A percentile compares a stretch with the other conserved stretches of the same genome.
These are phyloP conservation scores for Chlamydomonas eustigma DNA, from an alignment of 139 green algal species.

Conservation along the genomic window DNA sequence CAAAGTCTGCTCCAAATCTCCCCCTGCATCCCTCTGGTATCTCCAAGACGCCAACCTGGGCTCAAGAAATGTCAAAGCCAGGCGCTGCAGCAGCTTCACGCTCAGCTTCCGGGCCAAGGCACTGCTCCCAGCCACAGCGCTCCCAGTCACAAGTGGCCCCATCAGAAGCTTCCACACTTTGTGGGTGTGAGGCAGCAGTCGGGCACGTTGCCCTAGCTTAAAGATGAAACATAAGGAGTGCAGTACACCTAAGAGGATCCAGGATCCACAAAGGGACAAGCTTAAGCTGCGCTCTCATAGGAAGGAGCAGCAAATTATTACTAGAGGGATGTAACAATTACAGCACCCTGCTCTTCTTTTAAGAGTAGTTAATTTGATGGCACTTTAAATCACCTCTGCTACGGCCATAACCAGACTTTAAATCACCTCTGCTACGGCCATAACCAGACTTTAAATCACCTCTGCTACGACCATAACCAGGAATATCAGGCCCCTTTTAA, in stretches of 20 bases:
- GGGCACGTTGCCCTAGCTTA: slow-evolving; percentile 54
- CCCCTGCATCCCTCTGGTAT: slow-evolving; percentile 47
- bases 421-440: too few species aligned
- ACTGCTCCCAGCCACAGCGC: slow-evolving; percentile 16
- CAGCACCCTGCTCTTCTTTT: too few species aligned
- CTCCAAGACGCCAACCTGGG: slow-evolving; percentile 72
- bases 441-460: too few species aligned
- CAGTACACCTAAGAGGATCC: slow-evolving; percentile 30
- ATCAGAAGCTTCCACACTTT: slow-evolving; percentile 47
- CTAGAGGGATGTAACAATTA: too few species aligned
- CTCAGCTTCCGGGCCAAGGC: slow-evolving; percentile 53
- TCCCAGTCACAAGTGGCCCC: slow-evolving; percentile 6
- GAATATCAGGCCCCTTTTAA: too few species aligned
- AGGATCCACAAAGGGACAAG: neutral
- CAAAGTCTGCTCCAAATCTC: slow-evolving; percentile 12
- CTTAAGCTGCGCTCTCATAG: too few species aligned
- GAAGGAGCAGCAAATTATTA: too few species aligned
- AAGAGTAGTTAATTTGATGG: too few species aligned
- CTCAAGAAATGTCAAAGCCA: slow-evolving; percentile 74
- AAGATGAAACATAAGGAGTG: slow-evolving; percentile 55
- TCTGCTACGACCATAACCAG: too few species aligned
- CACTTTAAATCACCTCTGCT: too few species aligned
- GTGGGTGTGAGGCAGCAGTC: slow-evolving; percentile 42
- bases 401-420: too few species aligned
- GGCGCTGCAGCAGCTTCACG: slow-evolving; percentile 27